Conservation (phyloP, 1,284 basidiomycete species). For the Puccinia coronata region DNA sequence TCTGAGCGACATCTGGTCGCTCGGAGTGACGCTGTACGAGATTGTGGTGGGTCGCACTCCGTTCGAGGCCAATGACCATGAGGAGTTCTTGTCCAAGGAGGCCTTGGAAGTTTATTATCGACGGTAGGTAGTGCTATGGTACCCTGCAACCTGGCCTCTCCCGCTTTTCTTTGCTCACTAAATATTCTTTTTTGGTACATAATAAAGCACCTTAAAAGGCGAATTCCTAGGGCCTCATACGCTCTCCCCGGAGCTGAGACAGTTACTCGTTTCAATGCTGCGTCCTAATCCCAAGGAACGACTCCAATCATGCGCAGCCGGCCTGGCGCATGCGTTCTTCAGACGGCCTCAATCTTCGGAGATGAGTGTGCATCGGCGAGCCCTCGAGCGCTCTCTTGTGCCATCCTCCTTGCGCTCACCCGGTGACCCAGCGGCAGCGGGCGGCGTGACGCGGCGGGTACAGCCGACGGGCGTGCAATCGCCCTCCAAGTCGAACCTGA, state of each 20-base stretch:
- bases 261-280: constrained; percentile 72
- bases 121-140: constrained; percentile 59
- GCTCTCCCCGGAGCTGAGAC: constrained; percentile 61
- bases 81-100: constrained; percentile 75
- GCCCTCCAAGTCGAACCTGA: neutral
- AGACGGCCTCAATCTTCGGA: constrained; percentile 13
- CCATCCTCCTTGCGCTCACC: constrained; percentile 9
- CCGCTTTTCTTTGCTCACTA: neutral
- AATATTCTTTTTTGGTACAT: constrained; percentile 50
- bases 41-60: constrained; percentile 85
- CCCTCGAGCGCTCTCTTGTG: neutral
- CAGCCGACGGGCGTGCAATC: neutral
- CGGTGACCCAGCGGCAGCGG: neutral
- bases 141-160: neutral
- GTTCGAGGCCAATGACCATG: constrained; percentile 78
- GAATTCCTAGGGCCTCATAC: constrained; percentile 45
- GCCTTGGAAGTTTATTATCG: constrained; percentile 80
- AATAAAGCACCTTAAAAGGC: neutral
- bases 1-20: constrained; percentile 86
- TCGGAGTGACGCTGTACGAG: constrained; percentile 89
- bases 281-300: constrained; percentile 72
- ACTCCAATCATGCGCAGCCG: constrained; percentile 66
- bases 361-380: neutral
- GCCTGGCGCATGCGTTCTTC: constrained; percentile 72
- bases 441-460: neutral